Percentiles rank a stretch among this genome's conserved stretches.
Evolutionary conservation across 805 yeast species (phyloP).

Genomic region (Vanderwaltozyma tropicalis): DNA sequence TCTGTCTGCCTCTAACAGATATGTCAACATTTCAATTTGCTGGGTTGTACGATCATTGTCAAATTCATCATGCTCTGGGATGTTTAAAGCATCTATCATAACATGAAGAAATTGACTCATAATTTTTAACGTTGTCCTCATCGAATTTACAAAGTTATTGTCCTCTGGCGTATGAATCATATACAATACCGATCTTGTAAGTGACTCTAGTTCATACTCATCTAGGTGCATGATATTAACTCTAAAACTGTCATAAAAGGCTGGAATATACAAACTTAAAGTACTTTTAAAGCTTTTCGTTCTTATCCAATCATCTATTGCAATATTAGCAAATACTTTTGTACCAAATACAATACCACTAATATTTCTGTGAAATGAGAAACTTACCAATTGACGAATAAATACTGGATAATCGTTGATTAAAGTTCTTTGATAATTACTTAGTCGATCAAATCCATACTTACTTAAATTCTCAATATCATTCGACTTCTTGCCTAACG

Average conservation of each 20-base stretch:
- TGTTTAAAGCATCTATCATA: conserved; percentile 46
- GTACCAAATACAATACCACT: conserved; percentile 53
- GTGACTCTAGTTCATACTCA: conserved; percentile 16
- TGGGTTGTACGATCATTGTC: conserved; percentile 82
- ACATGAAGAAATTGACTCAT: conserved; percentile 53
- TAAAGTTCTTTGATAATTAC: conserved; percentile 64
- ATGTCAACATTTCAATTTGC: conserved; percentile 63
- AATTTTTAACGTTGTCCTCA: conserved; percentile 42
- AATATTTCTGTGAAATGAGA: conserved; percentile 57
- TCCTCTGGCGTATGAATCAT: conserved; percentile 33
- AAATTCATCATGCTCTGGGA: conserved; percentile 74
- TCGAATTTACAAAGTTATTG: conserved; percentile 48
- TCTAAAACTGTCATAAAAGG: conserved; percentile 20
- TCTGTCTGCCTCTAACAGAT: conserved; percentile 62
- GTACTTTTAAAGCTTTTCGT: conserved; percentile 7
- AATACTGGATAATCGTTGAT: conserved; percentile 48
- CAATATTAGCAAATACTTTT: conserved; percentile 57
- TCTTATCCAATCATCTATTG: conserved; percentile 22
- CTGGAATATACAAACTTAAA: conserved; percentile 15
- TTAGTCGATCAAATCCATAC: conserved; percentile 51
- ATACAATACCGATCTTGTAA: conserved; percentile 11
- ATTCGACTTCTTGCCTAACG: conserved; percentile 53
- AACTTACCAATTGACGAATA: conserved; percentile 51
- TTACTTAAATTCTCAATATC: conserved; percentile 40
- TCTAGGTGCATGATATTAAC: conserved; percentile 17